Evolutionary conservation across 305 asterid genomes (phyloP).

Genomic region (Solanum aculeatissimum): DNA sequence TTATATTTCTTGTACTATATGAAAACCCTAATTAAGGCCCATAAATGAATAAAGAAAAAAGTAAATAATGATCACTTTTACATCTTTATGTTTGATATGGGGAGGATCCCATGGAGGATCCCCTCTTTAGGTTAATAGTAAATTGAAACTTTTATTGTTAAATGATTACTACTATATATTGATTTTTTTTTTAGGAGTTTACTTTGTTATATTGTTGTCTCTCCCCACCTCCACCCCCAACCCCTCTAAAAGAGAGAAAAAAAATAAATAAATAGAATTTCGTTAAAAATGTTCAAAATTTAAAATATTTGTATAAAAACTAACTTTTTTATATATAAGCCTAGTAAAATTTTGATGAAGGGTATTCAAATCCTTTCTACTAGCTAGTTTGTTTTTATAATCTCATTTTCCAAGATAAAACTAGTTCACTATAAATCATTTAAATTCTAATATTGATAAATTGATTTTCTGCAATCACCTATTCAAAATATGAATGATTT

Average conservation of each 20-base stretch:
- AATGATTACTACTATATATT: conserved; percentile 39
- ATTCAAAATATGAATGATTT: neutral
- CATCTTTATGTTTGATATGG: conserved; percentile 17
- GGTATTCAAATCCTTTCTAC: neutral
- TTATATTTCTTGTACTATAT: neutral
- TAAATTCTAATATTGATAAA: neutral
- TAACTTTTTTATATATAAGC: neutral
- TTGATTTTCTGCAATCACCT: neutral
- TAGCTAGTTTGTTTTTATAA: neutral
- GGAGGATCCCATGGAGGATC: conserved; percentile 41
- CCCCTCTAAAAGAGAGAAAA: neutral
- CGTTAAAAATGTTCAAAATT: neutral
- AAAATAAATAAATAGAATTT: neutral
- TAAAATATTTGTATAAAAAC: neutral
- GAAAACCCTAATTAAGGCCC: neutral
- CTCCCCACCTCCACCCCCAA: neutral
- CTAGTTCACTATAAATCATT: neutral
- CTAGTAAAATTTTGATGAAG: neutral
- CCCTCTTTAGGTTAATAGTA: conserved; percentile 39
- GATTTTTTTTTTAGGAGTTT: conserved; percentile 12
- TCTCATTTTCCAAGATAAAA: neutral
- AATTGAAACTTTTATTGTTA: conserved; percentile 42
- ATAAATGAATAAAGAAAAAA: neutral
- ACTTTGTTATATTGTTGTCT: neutral
- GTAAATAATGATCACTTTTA: conserved; percentile 5